phyloP scores from a whole-genome alignment of 202 grass and related monocot species.

The Dendrocalamus latiflorus region DNA sequence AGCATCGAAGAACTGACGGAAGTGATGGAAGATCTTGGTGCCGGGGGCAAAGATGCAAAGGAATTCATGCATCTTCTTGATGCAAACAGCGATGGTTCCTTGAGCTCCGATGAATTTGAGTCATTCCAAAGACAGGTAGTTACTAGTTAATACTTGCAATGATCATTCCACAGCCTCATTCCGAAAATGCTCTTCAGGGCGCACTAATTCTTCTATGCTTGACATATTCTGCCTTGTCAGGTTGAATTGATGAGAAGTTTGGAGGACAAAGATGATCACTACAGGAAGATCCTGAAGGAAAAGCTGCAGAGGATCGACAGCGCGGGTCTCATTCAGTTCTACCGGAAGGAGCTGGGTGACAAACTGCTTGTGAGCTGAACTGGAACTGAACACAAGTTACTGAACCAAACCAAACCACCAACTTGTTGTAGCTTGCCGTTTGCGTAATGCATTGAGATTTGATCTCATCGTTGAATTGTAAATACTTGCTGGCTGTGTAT shows the following conservation, averaged over 20 bases:
- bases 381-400: not conserved
- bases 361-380: slow-evolving; percentile 48
- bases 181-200: not conserved
- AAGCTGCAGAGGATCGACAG: slow-evolving; percentile 71
- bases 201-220: not conserved
- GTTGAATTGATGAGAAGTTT: slow-evolving; percentile 73
- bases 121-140: slow-evolving; percentile 83
- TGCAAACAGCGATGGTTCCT: slow-evolving; percentile 75
- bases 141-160: not conserved
- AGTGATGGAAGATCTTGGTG: slow-evolving; percentile 91
- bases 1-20: slow-evolving; percentile 92
- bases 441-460: not conserved
- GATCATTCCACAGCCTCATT: not conserved
- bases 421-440: not conserved
- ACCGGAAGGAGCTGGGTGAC: slow-evolving; percentile 72
- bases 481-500: slow-evolving; percentile 7
- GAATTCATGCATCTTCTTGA: slow-evolving; percentile 91
- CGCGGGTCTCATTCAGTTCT: slow-evolving; percentile 78
- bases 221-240: slow-evolving; percentile 26
- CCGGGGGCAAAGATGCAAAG: slow-evolving; percentile 59
- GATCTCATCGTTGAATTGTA: slow-evolving; percentile 4
- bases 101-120: slow-evolving; percentile 91
- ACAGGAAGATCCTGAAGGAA: slow-evolving; percentile 69
- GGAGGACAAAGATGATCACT: slow-evolving; percentile 76
- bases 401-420: not conserved